Evolutionary conservation across 108 stramenopile species (phyloP).

Genomic region (Nannochloropsis salina): DNA sequence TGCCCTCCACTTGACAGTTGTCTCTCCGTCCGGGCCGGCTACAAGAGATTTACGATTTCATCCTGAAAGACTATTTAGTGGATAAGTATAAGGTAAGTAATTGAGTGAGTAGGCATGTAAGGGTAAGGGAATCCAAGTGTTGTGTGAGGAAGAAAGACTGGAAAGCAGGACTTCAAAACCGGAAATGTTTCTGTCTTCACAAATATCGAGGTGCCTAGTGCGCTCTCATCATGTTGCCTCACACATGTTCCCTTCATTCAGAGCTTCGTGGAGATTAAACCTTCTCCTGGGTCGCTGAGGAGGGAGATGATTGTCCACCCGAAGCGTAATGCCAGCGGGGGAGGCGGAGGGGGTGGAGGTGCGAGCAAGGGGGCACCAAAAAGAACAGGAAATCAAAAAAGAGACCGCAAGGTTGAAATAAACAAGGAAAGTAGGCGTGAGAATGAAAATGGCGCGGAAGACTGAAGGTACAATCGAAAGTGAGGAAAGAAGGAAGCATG

Average conservation of each 20-base stretch:
- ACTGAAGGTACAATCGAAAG: too few species aligned
- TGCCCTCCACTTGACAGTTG: background rate
- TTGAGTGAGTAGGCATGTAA: background rate
- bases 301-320: background rate
- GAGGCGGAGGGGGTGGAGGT: background rate
- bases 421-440: too few species aligned
- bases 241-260: background rate
- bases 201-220: too few species aligned
- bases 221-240: too few species aligned
- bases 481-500: too few species aligned
- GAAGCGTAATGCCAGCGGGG: background rate
- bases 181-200: too few species aligned
- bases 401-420: too few species aligned
- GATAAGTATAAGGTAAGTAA: background rate
- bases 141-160: background rate
- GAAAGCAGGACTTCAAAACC: too few species aligned
- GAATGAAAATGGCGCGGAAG: too few species aligned
- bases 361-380: background rate
- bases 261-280: background rate
- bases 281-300: background rate
- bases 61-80: background rate
- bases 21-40: background rate
- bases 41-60: background rate
- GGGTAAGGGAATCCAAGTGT: background rate
- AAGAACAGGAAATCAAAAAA: too few species aligned